phyloP scores from a whole-genome alignment of 441 rosid genomes.

The California macrophylla region DNA sequence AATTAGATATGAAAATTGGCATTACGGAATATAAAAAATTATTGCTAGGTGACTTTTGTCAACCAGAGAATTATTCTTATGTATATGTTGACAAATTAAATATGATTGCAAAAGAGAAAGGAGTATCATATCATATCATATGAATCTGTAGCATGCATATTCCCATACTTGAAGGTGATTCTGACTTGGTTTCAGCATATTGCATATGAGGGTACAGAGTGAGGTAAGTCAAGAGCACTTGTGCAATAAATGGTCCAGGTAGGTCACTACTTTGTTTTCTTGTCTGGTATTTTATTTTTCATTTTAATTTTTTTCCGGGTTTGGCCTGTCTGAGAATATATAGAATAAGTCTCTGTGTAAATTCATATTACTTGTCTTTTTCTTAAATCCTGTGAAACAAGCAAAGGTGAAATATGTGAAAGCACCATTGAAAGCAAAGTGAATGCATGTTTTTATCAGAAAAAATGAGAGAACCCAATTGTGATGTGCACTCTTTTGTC shows the following conservation, averaged over 20 bases:
- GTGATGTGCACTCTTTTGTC: conserved; percentile 29
- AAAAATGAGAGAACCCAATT: conserved; percentile 10
- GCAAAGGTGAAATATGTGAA: conserved; percentile 11
- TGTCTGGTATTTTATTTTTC: conserved; percentile 14
- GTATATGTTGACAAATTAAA: neutral
- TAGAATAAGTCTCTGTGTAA: conserved; percentile 9
- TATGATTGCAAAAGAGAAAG: conserved; percentile 4
- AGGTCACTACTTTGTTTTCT: conserved; percentile 23
- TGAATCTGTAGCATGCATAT: conserved; percentile 8
- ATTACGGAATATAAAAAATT: neutral
- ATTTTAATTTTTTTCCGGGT: neutral
- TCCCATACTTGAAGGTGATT: conserved; percentile 8
- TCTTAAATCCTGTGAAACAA: conserved; percentile 20
- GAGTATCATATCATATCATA: neutral
- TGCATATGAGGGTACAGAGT: conserved; percentile 15
- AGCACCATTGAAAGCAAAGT: conserved; percentile 19
- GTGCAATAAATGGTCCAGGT: conserved; percentile 25
- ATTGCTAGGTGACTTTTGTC: neutral
- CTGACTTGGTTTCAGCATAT: neutral
- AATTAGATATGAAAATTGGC: neutral
- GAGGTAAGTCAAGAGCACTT: conserved; percentile 7
- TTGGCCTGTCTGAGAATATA: conserved; percentile 4
- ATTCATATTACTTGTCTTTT: conserved; percentile 14
- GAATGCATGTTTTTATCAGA: conserved; percentile 19
- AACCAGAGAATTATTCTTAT: conserved; percentile 7